These are phyloP conservation scores for Epipyxis sp. DNA, from an alignment of 108 stramenopile genomes.

Conservation along the genomic window DNA sequence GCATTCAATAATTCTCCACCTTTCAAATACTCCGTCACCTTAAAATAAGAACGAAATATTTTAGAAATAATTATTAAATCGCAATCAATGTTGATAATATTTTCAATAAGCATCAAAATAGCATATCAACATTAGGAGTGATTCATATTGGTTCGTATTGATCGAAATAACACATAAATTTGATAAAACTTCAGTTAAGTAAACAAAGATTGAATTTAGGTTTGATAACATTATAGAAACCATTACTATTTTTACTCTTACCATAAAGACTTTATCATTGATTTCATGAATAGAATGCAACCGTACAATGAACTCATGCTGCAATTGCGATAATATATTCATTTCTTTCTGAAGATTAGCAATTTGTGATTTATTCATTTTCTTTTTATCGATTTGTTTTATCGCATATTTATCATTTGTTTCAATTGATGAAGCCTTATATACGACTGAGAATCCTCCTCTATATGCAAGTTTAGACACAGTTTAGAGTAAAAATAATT, in stretches of 20 bases:
- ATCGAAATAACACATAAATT: too few species aligned
- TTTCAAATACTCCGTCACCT: constrained; percentile 22
- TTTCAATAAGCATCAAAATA: too few species aligned
- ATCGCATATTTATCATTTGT: constrained; percentile 11
- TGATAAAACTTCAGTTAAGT: too few species aligned
- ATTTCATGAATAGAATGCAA: not conserved
- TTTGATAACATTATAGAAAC: too few species aligned
- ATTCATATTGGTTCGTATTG: not conserved
- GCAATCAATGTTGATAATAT: too few species aligned
- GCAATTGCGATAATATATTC: constrained; percentile 23
- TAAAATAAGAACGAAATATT: too few species aligned
- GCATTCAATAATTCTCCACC: constrained; percentile 17
- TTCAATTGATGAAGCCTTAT: not conserved
- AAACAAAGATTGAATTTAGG: too few species aligned
- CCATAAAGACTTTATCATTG: constrained; percentile 11
- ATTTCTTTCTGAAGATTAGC: constrained; percentile 21
- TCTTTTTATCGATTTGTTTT: not conserved
- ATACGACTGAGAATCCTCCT: not conserved
- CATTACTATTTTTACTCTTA: too few species aligned
- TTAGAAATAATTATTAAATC: too few species aligned
- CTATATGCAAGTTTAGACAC: not conserved
- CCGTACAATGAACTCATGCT: not conserved
- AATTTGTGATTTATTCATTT: not conserved
- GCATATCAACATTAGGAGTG: not conserved
- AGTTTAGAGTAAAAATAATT: too few species aligned